Evolutionary conservation across 2,329 filamentous ascomycete species (phyloP), one percentile per base, ranked within the genome.

Genomic region (Sarocladium strictum): DNA sequence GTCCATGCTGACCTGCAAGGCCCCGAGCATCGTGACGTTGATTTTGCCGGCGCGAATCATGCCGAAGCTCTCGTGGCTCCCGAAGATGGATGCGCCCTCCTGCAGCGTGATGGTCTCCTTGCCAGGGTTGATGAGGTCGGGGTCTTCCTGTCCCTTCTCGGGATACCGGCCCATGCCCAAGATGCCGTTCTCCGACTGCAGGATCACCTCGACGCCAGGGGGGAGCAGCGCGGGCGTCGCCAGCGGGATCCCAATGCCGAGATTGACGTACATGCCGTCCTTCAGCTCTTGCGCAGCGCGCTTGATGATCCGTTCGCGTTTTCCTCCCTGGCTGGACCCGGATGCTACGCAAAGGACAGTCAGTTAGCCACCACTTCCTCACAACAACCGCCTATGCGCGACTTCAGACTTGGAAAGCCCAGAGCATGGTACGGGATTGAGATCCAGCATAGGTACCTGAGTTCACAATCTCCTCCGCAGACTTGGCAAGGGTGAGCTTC

Each of bases 241-340:
- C 85, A 95, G 94, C 54, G 91, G 91, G 89, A 96, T 96, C 56
- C 91, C 91, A 61, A 96, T 95, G 58, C 91, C 91, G 55, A 96
- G 74, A 72, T 96, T 96, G 63, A 90, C 90, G 69, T 95, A 95
- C 89, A 94, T 94, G 72, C 90, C 90, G 70, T 95, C 92, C 79
- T 93, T 89, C 75, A 96, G 92, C 73, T 95, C 90, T 76, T 92
- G 92, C 50, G 90, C 89, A 1, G 90, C 90, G 56, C 90, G 80
- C 59, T 83, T 83, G 49, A 95, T 90, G 68, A 96, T 96, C 57
- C 87, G 83, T 72, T 96, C 89, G 57, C 90, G 83, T 78, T 91
- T 90, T 64, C 35, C n/a, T n/a, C n/a, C n/a, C n/a, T n/a, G n/a
- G n/a, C n/a, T n/a, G n/a, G n/a, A n/a, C n/a, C n/a, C n/a, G n/a